Evolutionary conservation across 345 rosid species (phyloP).

Genomic region (Trapa incisa): DNA sequence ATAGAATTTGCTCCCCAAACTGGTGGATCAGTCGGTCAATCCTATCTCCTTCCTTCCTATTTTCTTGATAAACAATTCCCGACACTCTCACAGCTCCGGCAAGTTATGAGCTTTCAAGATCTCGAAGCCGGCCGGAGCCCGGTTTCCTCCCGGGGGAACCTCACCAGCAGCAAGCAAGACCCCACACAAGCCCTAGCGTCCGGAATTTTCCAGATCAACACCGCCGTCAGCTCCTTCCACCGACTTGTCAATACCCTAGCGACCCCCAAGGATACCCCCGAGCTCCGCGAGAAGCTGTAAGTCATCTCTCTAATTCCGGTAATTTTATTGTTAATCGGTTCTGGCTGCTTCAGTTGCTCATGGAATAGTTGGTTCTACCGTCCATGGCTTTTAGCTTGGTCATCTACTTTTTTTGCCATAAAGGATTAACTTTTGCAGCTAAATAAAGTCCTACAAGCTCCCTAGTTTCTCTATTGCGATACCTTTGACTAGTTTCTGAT

Average conservation of each 20-base stretch:
- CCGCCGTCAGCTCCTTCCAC: constrained; percentile 15
- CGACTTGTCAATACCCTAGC: constrained; percentile 15
- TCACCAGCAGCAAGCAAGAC: constrained; percentile 12
- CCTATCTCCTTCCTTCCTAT: neutral
- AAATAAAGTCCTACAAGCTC: neutral
- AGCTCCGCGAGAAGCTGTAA: constrained; percentile 20
- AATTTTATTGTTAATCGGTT: neutral
- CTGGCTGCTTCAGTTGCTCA: neutral
- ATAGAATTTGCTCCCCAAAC: neutral
- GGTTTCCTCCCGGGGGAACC: constrained; percentile 2
- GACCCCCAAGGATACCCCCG: constrained; percentile 14
- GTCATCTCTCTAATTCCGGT: constrained; percentile 1
- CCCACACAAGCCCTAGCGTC: constrained; percentile 14
- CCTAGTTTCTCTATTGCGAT: neutral
- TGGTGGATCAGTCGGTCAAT: neutral
- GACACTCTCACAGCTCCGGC: neutral
- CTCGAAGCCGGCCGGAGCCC: constrained; percentile 11
- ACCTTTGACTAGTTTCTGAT: neutral
- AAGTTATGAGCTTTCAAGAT: constrained; percentile 15
- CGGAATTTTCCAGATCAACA: constrained; percentile 14
- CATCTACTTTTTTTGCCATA: neutral
- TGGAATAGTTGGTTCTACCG: neutral
- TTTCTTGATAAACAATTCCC: neutral
- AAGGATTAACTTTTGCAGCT: neutral
- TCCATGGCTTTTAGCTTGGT: neutral